phyloP scores from a whole-genome alignment of 2,329 filamentous ascomycete genomes.

The Xylaria digitata region DNA sequence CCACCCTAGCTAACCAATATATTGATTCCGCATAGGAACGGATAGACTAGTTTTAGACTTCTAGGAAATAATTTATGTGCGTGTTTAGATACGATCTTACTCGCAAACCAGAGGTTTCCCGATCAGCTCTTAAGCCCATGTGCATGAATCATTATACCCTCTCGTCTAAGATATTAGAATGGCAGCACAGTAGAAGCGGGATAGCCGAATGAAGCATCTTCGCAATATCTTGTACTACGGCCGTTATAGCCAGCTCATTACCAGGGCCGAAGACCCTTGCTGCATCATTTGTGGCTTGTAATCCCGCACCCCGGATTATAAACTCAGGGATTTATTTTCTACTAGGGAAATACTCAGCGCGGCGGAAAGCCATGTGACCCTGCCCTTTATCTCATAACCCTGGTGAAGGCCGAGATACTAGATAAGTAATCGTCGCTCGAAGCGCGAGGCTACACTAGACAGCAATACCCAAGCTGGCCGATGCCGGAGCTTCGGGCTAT shows the following conservation, averaged over 20 bases:
- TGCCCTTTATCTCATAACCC: not conserved
- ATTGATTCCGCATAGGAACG: not conserved
- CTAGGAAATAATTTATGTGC: too few relatives aligned
- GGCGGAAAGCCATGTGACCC: not conserved
- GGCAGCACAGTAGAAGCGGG: too few relatives aligned
- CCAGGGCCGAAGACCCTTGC: not conserved
- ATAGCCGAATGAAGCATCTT: not conserved
- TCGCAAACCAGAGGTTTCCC: not conserved
- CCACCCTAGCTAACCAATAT: not conserved
- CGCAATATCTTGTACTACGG: not conserved
- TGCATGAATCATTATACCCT: too few relatives aligned
- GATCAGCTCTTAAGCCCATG: not conserved
- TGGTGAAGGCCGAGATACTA: not conserved
- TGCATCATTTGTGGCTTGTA: not conserved
- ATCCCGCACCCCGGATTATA: not conserved
- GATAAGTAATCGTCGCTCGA: constrained; percentile 14
- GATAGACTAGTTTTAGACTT: not conserved
- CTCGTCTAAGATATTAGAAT: too few relatives aligned
- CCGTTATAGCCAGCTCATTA: too few relatives aligned
- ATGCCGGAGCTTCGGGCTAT: constrained; percentile 19
- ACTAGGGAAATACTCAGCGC: constrained; percentile 18
- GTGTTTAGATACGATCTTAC: not conserved
- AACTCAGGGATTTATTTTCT: not conserved
- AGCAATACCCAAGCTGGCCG: constrained; percentile 8
- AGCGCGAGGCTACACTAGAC: not conserved